A percentile compares a stretch with the other conserved stretches of the same genome.
Conservation (phyloP, 1,139 yeast genomes). For the Scheffersomyces lignicola region DNA sequence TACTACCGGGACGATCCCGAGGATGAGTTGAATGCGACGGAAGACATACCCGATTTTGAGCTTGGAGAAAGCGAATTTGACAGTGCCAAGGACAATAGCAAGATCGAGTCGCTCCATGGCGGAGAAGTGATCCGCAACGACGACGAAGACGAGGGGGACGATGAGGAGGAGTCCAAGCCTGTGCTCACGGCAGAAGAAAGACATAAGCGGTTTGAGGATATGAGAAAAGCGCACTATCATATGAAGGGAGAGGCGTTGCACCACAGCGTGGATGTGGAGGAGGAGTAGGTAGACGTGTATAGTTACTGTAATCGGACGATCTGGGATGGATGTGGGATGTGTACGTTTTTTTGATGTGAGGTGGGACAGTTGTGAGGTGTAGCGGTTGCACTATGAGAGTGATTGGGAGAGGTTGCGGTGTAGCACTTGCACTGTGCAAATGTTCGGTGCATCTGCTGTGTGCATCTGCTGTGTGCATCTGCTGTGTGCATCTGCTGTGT, state of each 20-base stretch:
- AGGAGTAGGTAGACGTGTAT: too few species aligned
- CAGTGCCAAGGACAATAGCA: conserved; percentile 32
- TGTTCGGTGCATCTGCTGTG: too few species aligned
- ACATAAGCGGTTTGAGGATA: conserved; percentile 69
- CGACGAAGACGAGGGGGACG: conserved; percentile 29
- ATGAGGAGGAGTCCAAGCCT: conserved; percentile 34
- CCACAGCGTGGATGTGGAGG: conserved; percentile 29
- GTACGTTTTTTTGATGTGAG: too few species aligned
- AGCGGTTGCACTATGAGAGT: too few species aligned
- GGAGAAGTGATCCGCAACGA: conserved; percentile 32
- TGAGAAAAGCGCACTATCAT: conserved; percentile 77
- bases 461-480: too few species aligned
- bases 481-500: too few species aligned
- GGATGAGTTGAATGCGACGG: conserved; percentile 34
- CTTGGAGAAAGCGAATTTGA: conserved; percentile 49
- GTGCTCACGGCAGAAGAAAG: conserved; percentile 58
- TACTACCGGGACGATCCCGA: conserved; percentile 78
- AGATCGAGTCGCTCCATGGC: conserved; percentile 35
- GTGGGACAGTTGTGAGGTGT: too few species aligned
- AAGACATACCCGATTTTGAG: conserved; percentile 37
- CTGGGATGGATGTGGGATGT: too few species aligned
- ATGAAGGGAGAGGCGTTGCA: conserved; percentile 60
- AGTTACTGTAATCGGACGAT: too few species aligned
- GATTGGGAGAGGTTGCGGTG: too few species aligned
- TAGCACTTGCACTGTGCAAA: too few species aligned